A percentile compares a stretch with the other conserved stretches of the same genome.
phyloP scores from a whole-genome alignment of 352 stramenopile species.

The Phytophthora pisi region DNA sequence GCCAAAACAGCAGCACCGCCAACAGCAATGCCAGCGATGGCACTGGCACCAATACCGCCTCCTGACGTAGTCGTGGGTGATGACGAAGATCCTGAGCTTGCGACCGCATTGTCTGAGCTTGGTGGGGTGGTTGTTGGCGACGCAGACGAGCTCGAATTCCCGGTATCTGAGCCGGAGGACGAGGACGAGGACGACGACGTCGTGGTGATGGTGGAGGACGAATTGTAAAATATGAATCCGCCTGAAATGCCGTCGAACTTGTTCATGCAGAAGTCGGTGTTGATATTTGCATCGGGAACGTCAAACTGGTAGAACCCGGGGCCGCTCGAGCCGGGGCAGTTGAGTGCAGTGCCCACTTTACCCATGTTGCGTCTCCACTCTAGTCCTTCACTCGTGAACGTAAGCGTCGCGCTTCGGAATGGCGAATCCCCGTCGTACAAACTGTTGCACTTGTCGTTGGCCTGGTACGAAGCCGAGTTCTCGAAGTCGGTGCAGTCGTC shows the following conservation, averaged over 20 bases:
- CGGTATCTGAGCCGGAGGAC: too few relatives aligned
- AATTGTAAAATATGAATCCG: constrained; percentile 11
- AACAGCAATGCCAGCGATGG: not conserved
- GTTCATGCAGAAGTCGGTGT: not conserved
- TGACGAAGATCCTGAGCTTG: too few relatives aligned
- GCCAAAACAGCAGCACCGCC: not conserved
- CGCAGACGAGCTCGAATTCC: too few relatives aligned
- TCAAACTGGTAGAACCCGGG: constrained; percentile 8
- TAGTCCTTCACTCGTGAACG: not conserved
- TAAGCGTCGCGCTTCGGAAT: not conserved
- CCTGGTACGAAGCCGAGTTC: not conserved
- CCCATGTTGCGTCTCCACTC: not conserved
- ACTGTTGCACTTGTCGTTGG: not conserved
- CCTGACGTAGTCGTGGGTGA: too few relatives aligned
- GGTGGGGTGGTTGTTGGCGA: too few relatives aligned
- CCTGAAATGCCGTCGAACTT: not conserved
- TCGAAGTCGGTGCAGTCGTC: not conserved
- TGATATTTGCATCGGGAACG: constrained; percentile 5
- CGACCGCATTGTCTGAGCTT: too few relatives aligned
- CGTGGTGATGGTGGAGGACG: not conserved
- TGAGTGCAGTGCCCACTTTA: not conserved
- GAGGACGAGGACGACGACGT: too few relatives aligned
- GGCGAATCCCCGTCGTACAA: not conserved
- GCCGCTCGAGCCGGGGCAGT: constrained; percentile 1
- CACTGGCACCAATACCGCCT: too few relatives aligned